Conservation (phyloP, 306 rosid genomes). For the Acmispon strigosus region DNA sequence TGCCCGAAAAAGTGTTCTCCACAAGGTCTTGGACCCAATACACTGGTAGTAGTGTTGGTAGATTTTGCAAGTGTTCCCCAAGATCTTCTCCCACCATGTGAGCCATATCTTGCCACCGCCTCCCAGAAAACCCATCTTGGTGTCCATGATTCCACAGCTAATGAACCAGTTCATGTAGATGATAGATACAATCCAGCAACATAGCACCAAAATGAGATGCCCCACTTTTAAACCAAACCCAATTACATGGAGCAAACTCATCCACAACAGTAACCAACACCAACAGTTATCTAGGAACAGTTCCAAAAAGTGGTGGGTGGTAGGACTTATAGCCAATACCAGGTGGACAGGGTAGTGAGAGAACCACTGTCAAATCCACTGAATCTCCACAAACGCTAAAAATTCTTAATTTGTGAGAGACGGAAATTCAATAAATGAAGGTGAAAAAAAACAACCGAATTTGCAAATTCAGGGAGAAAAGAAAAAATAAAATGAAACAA, state of each 20-base stretch:
- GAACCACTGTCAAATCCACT: conserved; percentile 52
- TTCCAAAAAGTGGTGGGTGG: conserved; percentile 28
- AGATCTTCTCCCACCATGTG: conserved; percentile 64
- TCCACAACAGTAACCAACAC: conserved; percentile 59
- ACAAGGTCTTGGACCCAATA: conserved; percentile 58
- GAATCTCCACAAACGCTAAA: conserved; percentile 33
- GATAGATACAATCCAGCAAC: conserved; percentile 60
- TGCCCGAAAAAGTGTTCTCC: conserved; percentile 51
- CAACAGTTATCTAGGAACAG: conserved; percentile 33
- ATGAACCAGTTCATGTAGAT: conserved; percentile 67
- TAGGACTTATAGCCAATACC: conserved; percentile 31
- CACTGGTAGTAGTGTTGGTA: conserved; percentile 48
- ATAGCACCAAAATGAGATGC: conserved; percentile 72
- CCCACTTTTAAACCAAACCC: conserved; percentile 79
- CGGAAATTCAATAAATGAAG: conserved; percentile 19
- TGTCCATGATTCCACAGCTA: conserved; percentile 48
- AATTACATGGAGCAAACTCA: conserved; percentile 72
- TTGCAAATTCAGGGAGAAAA: neutral
- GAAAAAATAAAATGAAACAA: neutral
- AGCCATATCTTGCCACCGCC: conserved; percentile 54
- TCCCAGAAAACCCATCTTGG: conserved; percentile 55
- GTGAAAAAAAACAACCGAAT: conserved; percentile 16
- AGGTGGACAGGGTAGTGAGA: neutral
- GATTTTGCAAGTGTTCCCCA: conserved; percentile 36
- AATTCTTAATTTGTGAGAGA: conserved; percentile 17